Evolutionary conservation across 2,329 filamentous ascomycete species (phyloP), one percentile per base, ranked within the genome.

Genomic region (Fusarium globosum): DNA sequence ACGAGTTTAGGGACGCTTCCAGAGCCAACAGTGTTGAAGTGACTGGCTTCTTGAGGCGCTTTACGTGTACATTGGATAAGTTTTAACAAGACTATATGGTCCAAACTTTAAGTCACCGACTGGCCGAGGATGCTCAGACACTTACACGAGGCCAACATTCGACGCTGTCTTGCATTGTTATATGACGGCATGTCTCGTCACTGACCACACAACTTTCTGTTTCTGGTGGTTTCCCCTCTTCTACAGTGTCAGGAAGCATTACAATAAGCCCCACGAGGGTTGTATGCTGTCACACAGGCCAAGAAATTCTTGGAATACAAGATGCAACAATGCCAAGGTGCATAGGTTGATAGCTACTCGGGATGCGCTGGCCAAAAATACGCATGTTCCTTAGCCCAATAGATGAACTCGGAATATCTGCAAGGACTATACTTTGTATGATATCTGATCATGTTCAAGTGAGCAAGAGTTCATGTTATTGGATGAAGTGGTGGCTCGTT

Each of bases 401-500:
- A 59, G 10, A 58, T 15, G 42, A 43, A 30, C 21, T 38, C 21
- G 21, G 26, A 42, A 20, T 26, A 43, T 35, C 38, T 38, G 33
- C 39, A 23, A 41, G 23, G 20, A n/a, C 18, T 35, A 53, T 35
- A n/a, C 23, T 38, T 52, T 41, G 57, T 48, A 26, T 23, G n/a
- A 39, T 53, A 39, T 63, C 51, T 38, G 28, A 36, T 46, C 6
- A 42, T 61, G 23, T 49, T 52, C 26, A 51, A 48, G 53, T 42
- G 36, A 57, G 42, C 26, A 46, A 45, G 48, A 30, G 21, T 33
- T 58, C 28, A 36, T 68, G 55, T 59, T 48, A 68, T 75, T 59
- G 33, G 53, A 39, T 43, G 7, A 48, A 49, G 45, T 48, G 42
- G 65, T 71, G 69, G 72, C 69, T 76, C 63, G 64, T 75, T 65